A percentile compares a stretch with the other conserved stretches of the same genome.
Conservation (phyloP, 345 rosid species). For the Sisymbrium irio region DNA sequence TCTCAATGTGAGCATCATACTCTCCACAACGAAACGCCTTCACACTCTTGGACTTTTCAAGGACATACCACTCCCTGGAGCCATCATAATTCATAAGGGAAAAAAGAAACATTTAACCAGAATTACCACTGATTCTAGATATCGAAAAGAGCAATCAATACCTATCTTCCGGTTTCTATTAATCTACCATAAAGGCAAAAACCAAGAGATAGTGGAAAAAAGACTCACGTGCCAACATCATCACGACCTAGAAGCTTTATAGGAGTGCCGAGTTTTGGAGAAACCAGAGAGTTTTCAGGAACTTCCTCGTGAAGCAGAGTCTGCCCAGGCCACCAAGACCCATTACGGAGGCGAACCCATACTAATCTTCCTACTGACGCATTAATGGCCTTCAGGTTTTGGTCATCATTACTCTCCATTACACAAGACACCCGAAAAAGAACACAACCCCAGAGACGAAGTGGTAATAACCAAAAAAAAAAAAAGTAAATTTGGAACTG, state of each 20-base stretch:
- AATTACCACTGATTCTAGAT: not conserved
- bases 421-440: conserved; percentile 28
- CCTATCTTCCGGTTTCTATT: not conserved
- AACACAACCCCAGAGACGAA: conserved; percentile 7
- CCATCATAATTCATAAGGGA: conserved; percentile 25
- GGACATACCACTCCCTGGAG: conserved; percentile 91
- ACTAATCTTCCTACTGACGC: conserved; percentile 87
- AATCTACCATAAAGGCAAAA: not conserved
- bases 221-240: conserved; percentile 91
- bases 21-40: conserved; percentile 99
- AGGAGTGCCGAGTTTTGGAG: conserved; percentile 87
- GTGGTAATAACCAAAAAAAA: not conserved
- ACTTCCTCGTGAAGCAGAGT: conserved; percentile 72
- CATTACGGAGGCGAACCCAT: conserved; percentile 97
- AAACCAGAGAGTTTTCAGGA: conserved; percentile 65
- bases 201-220: not conserved
- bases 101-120: not conserved
- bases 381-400: conserved; percentile 58
- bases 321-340: conserved; percentile 99
- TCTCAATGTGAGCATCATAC: conserved; percentile 74
- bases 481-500: conserved; percentile 1
- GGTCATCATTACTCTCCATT: conserved; percentile 78
- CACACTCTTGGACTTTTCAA: conserved; percentile 89
- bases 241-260: conserved; percentile 96
- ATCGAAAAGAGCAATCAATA: not conserved